phyloP scores from a whole-genome alignment of 164 flowering plant species.

The Euptelea pleiosperma region DNA sequence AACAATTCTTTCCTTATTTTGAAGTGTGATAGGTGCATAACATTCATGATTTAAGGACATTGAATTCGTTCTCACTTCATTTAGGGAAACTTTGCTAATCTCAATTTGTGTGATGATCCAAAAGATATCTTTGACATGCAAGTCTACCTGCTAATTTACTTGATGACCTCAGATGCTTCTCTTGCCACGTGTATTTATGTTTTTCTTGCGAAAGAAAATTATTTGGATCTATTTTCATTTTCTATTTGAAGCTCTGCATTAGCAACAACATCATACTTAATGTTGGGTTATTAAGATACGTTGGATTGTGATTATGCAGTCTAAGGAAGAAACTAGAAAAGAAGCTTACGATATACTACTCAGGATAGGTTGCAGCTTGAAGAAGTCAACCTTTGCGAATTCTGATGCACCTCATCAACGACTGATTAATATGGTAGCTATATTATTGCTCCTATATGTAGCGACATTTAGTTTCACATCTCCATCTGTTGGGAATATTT shows the following conservation, averaged over 20 bases:
- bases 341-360: conserved; percentile 73
- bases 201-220: not conserved
- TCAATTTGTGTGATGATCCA: no score
- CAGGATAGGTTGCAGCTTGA: conserved; percentile 50
- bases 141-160: no score
- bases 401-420: conserved; percentile 43
- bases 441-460: not conserved
- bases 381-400: conserved; percentile 24
- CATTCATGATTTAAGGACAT: no score
- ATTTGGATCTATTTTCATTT: not conserved
- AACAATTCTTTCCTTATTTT: no score
- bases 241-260: not conserved
- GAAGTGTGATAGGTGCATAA: no score
- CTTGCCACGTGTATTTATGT: no score
- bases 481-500: not conserved
- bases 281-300: not conserved
- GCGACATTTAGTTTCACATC: not conserved
- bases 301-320: conserved; percentile 32
- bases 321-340: conserved; percentile 62
- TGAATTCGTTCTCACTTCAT: no score
- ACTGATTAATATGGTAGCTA: conserved; percentile 64
- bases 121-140: no score
- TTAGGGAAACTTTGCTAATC: no score
- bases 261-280: not conserved
- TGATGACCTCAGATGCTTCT: no score